These are phyloP conservation scores for Stentor coeruleus DNA, from an alignment of 73 alveolate genomes.

Conservation along the genomic window DNA sequence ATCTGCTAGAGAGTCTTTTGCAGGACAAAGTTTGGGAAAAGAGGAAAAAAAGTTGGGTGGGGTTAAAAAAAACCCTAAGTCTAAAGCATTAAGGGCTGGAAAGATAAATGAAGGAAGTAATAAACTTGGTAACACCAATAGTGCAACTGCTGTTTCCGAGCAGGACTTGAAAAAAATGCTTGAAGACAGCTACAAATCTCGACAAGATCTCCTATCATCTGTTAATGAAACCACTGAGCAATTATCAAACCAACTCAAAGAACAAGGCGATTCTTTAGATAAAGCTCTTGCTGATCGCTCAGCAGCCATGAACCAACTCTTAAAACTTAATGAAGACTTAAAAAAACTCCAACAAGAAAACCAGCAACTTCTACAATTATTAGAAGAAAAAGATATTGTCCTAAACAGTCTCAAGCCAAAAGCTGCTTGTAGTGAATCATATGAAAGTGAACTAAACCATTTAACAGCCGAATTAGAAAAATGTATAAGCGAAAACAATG, in stretches of 20 bases:
- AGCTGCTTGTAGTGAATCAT: neutral
- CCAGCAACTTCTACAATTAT: neutral
- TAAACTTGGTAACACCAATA: too few species aligned
- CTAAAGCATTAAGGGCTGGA: too few species aligned
- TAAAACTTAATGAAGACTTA: neutral
- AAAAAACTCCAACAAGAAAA: neutral
- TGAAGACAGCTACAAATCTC: neutral
- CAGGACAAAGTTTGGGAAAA: too few species aligned
- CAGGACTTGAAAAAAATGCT: neutral
- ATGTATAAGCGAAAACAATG: neutral
- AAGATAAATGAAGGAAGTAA: too few species aligned
- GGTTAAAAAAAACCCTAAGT: too few species aligned
- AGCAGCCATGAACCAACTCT: neutral
- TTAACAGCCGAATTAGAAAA: neutral
- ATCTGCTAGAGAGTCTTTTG: too few species aligned
- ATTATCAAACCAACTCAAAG: neutral
- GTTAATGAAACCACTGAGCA: neutral
- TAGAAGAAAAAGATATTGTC: neutral
- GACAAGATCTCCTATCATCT: neutral
- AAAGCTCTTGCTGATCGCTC: neutral
- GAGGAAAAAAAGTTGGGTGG: too few species aligned
- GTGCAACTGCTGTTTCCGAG: too few species aligned
- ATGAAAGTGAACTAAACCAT: neutral
- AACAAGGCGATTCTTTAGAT: neutral
- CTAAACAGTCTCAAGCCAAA: neutral